Evolutionary conservation across 106 monocot species (phyloP).

Genomic region (Allium sativum): DNA sequence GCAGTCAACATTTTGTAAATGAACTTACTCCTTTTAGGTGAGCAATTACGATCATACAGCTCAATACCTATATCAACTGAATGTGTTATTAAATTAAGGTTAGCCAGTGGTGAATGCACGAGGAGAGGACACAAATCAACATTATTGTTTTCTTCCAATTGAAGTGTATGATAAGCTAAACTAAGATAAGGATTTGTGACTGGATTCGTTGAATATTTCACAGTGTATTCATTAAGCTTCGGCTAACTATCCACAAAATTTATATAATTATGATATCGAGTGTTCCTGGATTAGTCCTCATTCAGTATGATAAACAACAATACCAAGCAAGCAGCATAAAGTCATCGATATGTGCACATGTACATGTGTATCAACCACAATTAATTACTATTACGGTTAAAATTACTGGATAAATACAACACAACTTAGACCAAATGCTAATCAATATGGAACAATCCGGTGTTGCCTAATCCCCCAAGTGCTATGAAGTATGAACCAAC

Average conservation of each 20-base stretch:
- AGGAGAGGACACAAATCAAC: neutral
- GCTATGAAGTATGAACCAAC: no score
- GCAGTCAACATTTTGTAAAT: slow-evolving; percentile 4
- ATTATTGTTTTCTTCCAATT: neutral
- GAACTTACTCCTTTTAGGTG: slow-evolving; percentile 9
- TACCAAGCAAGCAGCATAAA: no score
- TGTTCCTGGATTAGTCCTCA: no score
- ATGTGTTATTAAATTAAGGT: slow-evolving; percentile 4
- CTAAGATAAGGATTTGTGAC: slow-evolving; percentile 3
- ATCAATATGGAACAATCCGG: no score
- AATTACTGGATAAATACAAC: no score
- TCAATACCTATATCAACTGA: slow-evolving; percentile 3
- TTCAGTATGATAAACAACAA: no score
- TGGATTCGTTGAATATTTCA: neutral
- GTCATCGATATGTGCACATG: neutral
- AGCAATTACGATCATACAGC: slow-evolving; percentile 8
- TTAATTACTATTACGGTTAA: no score
- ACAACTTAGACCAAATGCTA: no score
- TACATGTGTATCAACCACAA: neutral
- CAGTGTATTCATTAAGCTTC: slow-evolving; percentile 1
- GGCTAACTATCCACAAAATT: neutral
- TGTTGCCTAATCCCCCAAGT: no score
- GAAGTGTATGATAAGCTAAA: slow-evolving; percentile 9
- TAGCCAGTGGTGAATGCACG: neutral
- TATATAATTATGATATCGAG: no score